Evolutionary conservation across 192 early-diverging fungal species (phyloP).

Genomic region (Backusella morwellensis): DNA sequence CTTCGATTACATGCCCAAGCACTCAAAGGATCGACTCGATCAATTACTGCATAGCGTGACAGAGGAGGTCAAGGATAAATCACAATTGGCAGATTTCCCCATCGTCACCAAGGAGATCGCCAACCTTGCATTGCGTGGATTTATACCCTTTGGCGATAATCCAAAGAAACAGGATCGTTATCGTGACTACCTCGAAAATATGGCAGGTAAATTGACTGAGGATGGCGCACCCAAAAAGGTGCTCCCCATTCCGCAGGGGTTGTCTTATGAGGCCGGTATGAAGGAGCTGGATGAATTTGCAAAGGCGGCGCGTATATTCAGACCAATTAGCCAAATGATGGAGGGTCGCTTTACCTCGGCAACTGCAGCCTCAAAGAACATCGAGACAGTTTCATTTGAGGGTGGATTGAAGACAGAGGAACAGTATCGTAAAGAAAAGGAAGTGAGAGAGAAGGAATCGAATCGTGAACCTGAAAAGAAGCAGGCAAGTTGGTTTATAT

Average conservation of each 20-base stretch:
- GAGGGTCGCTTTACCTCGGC: slow-evolving; percentile 68
- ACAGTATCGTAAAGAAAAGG: slow-evolving; percentile 28
- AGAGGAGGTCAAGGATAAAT: slow-evolving; percentile 26
- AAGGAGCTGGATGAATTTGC: slow-evolving; percentile 74
- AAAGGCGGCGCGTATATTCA: slow-evolving; percentile 74
- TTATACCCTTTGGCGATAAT: slow-evolving; percentile 75
- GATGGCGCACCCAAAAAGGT: slow-evolving; percentile 16
- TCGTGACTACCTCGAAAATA: slow-evolving; percentile 61
- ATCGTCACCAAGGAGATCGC: slow-evolving; percentile 67
- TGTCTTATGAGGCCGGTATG: slow-evolving; percentile 41
- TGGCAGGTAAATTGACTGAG: slow-evolving; percentile 46
- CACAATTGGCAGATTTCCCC: slow-evolving; percentile 35
- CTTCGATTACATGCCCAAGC: slow-evolving; percentile 64
- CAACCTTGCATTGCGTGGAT: slow-evolving; percentile 67
- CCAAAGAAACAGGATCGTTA: slow-evolving; percentile 73
- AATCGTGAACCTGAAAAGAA: slow-evolving; percentile 16
- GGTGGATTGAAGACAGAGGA: slow-evolving; percentile 43
- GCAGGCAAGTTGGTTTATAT: not conserved
- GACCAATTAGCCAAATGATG: slow-evolving; percentile 69
- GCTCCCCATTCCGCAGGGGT: slow-evolving; percentile 34
- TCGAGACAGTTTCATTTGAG: slow-evolving; percentile 36
- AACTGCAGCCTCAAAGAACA: not conserved
- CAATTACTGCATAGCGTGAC: slow-evolving; percentile 44
- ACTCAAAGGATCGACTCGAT: slow-evolving; percentile 65
- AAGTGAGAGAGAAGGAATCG: not conserved